Evolutionary conservation across 176 grass and related monocot species (phyloP), one percentile per base, ranked within the genome.

Genomic region (Pontederia crassipes): DNA sequence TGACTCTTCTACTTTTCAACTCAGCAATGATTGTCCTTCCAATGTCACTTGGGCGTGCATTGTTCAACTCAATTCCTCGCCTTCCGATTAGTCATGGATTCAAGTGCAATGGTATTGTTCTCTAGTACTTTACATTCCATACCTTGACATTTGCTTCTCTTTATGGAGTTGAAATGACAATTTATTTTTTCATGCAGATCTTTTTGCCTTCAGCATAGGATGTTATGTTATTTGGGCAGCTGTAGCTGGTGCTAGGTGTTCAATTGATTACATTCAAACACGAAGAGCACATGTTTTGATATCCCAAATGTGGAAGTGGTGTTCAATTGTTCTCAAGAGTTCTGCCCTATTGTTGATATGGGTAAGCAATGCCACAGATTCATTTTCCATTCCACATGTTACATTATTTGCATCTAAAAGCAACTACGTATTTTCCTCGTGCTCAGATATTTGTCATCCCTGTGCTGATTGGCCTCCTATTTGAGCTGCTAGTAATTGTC

Each of bases 181-280:
- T 51, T 53, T 28, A 17, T 57, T 55, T n/a, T 57, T 7, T 46
- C 20, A 9, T 57, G 20, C 71, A 95, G 91, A 95, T 80, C 57
- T 95, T 5, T 95, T 99, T 74, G 89, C 88, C 28, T 99, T 99
- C 61, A 99, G 94, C 64, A 81, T 99, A 61, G 94, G 94, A 49
- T 99, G 84, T 59, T 93, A 92, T 68, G 86, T 99, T 61, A 85
- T 93, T 49, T 99, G 94, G 82, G 81, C 85, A 12, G 68, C 62
- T 20, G 81, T 74, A 62, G 79, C 84, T 60, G 94, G 79, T 56
- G 80, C 78, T 13, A 82, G 94, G 79, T 93, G 93, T 65, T 83
- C 88, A 35, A 55, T 99, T 72, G 88, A 99, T 81, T 99, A 86
- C 58, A 86, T 93, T 72, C 83, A 60, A 75, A 76, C 82, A 53